Base-by-base conservation (phyloP, 2,329 filamentous ascomycete genomes). In the Gliomastix tumulicola region DNA sequence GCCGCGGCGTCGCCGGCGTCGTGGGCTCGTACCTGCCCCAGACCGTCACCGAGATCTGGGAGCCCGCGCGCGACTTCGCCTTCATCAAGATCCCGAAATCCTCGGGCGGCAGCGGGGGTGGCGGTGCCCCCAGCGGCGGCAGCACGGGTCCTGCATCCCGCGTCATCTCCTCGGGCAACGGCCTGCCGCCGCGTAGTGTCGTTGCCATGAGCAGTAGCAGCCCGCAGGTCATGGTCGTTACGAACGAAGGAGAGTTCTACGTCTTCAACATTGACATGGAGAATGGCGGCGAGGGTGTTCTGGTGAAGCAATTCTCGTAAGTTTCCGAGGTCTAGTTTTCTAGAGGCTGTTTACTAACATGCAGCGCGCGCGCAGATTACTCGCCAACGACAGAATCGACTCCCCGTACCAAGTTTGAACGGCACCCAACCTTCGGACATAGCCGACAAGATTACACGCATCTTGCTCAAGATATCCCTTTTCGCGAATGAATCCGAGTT, bases 41-140 rank as follows among this genome's bases (percentile, higher is more conserved):
- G 51, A 90, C 89, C 2, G 88, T 98, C 5, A 90, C 90, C 2
- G 90, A 97, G 61, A 96, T 97, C 74, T 97, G 89, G 89, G 92
- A 98, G 52, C 92, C 92, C 1, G 69, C 84, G 41, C 78, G 92
- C 37, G 92, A 98, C 60, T 98, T 98, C 63, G 92, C 92, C 2
- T 97, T 87, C 71, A 89, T 97, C 53, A 94, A 92, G 57, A 77
- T 98, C 33, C 90, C 90, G 12, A 87, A 84, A 53, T 56, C 68
- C 6, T 34, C 43, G 11, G 23, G 35, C 35, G 35, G 28, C 22
- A 40, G 50, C 48, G 21, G 32, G 43, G 45, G 16, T 59, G 5
- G 38, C 5, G 51, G 53, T 21, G n/a, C n/a, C n/a, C n/a, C n/a
- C n/a, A n/a, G 62, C n/a, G n/a, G n/a, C n/a, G n/a, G n/a, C n/a